Conservation (phyloP, 2,329 filamentous ascomycete genomes). For the Hypoxylon sp. region DNA sequence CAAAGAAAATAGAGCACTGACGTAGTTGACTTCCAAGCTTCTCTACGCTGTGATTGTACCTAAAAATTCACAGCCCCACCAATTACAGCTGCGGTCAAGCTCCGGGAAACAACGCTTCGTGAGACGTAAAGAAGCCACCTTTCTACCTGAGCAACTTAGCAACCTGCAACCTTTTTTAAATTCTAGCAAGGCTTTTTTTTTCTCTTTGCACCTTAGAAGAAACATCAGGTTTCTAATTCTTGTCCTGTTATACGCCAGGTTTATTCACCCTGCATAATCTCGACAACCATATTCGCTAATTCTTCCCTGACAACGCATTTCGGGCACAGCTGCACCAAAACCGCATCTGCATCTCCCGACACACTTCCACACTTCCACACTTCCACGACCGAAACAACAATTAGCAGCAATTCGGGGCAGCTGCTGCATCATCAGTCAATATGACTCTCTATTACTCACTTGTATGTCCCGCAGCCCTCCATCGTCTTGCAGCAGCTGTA, state of each 20-base stretch:
- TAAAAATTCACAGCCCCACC: slow-evolving; percentile 23
- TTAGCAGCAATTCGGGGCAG: too few species aligned
- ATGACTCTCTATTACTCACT: slow-evolving; percentile 63
- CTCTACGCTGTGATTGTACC: neutral
- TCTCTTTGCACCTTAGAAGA: slow-evolving; percentile 18
- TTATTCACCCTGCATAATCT: slow-evolving; percentile 14
- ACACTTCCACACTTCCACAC: slow-evolving; percentile 14
- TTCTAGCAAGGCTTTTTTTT: too few species aligned
- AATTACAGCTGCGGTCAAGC: slow-evolving; percentile 23
- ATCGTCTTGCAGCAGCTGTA: neutral
- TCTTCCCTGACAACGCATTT: slow-evolving; percentile 33
- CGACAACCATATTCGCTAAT: slow-evolving; percentile 15
- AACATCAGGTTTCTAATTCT: slow-evolving; percentile 2
- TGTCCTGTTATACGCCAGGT: slow-evolving; percentile 17
- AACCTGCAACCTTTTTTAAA: too few species aligned
- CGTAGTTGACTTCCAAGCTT: slow-evolving; percentile 37
- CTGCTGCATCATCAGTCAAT: slow-evolving; percentile 38
- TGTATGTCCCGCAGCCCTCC: slow-evolving; percentile 46
- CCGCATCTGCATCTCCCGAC: slow-evolving; percentile 15
- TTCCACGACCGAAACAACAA: slow-evolving; percentile 20
- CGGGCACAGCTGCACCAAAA: slow-evolving; percentile 24
- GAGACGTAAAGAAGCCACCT: slow-evolving; percentile 36
- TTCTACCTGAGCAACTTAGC: too few species aligned
- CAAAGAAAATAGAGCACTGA: slow-evolving; percentile 28
- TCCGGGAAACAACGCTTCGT: slow-evolving; percentile 40